Evolutionary conservation across 2,329 filamentous ascomycete species (phyloP).

Genomic region (Xylaria sp.): DNA sequence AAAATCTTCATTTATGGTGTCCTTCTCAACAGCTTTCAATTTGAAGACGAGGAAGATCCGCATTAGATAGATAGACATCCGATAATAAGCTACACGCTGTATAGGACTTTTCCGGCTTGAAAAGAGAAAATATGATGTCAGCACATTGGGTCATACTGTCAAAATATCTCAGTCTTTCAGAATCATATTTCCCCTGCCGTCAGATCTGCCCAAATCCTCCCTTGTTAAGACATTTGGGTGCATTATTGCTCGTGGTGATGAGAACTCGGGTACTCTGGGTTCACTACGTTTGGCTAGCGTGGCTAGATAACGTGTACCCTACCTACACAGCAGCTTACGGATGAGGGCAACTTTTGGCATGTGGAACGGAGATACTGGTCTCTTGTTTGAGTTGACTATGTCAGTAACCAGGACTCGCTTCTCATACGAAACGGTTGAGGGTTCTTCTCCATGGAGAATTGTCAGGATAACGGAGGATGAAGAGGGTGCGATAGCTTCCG

Average conservation of each 20-base stretch:
- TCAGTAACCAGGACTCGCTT: not conserved
- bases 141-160: no score
- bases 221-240: not conserved
- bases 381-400: not conserved
- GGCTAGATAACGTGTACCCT: not conserved
- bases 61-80: no score
- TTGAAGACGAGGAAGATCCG: no score
- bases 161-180: no score
- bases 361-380: not conserved
- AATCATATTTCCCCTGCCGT: not conserved
- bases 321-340: not conserved
- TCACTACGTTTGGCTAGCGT: no score
- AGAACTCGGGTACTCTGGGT: not conserved
- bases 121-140: no score
- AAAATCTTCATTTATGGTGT: no score
- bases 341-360: not conserved
- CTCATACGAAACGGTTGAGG: not conserved
- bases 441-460: not conserved
- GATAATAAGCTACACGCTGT: no score
- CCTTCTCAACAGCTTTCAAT: no score
- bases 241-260: no score
- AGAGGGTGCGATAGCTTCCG: not conserved
- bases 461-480: not conserved
- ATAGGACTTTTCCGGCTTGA: no score
- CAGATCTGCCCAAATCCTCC: not conserved